Evolutionary conservation across 768 basidiomycete species (phyloP).

Genomic region (Kondoa subrosea): DNA sequence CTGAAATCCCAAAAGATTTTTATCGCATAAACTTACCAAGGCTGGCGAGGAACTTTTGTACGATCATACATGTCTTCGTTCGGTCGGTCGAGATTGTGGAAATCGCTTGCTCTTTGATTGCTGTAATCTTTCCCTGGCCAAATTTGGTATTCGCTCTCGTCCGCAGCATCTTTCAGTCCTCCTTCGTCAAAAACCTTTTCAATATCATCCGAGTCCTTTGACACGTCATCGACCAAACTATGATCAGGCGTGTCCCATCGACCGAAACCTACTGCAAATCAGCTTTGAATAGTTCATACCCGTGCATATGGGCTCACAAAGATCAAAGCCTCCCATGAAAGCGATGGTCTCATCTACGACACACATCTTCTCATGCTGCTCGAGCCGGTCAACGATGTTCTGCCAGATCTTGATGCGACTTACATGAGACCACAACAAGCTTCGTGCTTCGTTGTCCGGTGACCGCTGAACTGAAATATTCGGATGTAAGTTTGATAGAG

Average conservation of each 20-base stretch:
- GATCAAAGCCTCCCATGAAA: slow-evolving; percentile 93
- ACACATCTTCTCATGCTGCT: slow-evolving; percentile 89
- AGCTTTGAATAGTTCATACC: slow-evolving; percentile 51
- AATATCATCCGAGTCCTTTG: slow-evolving; percentile 33
- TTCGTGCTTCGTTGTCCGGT: slow-evolving; percentile 92
- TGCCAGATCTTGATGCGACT: slow-evolving; percentile 25
- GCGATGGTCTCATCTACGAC: slow-evolving; percentile 93
- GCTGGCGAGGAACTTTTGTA: slow-evolving; percentile 75
- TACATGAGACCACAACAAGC: slow-evolving; percentile 97
- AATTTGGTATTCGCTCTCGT: slow-evolving; percentile 34
- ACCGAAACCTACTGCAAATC: neutral
- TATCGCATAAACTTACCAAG: slow-evolving; percentile 49
- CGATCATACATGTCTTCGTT: slow-evolving; percentile 93
- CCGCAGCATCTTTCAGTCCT: slow-evolving; percentile 8
- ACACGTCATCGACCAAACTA: slow-evolving; percentile 62
- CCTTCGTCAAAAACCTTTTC: slow-evolving; percentile 42
- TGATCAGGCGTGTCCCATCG: slow-evolving; percentile 95
- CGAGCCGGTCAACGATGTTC: neutral
- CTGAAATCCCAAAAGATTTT: neutral
- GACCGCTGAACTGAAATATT: slow-evolving; percentile 84
- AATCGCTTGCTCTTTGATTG: slow-evolving; percentile 74
- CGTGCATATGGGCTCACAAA: slow-evolving; percentile 39
- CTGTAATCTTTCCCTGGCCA: slow-evolving; percentile 55
- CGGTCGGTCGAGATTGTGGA: slow-evolving; percentile 68
- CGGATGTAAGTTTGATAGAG: slow-evolving; percentile 57